Percentiles rank a stretch among this genome's conserved stretches.
phyloP scores from a whole-genome alignment of 371 early-diverging fungal genomes.

The Mortierella sp. region DNA sequence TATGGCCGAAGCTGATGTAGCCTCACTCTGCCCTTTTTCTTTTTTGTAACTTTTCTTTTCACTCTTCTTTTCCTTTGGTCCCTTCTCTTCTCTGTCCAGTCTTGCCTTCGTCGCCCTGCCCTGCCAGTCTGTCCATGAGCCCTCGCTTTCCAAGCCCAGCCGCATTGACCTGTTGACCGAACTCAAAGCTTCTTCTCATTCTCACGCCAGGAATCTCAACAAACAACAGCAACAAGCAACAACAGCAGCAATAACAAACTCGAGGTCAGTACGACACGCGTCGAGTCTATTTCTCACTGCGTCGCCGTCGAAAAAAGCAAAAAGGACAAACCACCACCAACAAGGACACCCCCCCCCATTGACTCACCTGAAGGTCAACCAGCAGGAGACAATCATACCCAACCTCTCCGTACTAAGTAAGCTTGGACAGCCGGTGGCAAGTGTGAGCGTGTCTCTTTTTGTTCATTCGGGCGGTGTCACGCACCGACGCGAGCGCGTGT shows the following conservation, averaged over 20 bases:
- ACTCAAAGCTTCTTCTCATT: neutral
- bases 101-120: neutral
- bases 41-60: too few species aligned
- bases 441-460: neutral
- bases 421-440: neutral
- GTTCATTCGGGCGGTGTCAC: neutral
- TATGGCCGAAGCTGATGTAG: constrained; percentile 11
- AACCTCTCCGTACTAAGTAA: neutral
- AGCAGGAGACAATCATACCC: neutral
- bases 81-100: neutral
- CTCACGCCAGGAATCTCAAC: too few species aligned
- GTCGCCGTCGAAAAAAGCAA: neutral
- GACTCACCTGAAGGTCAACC: neutral
- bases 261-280: neutral
- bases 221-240: neutral
- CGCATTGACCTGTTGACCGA: neutral
- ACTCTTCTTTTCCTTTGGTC: neutral
- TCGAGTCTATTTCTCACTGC: neutral
- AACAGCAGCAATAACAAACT: neutral
- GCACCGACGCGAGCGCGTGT: neutral
- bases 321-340: neutral
- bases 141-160: neutral
- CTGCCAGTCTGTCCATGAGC: neutral
- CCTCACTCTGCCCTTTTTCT: neutral
- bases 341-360: neutral